Base-by-base conservation (phyloP, 2,329 filamentous ascomycete species). In the Epichloe elymi region DNA sequence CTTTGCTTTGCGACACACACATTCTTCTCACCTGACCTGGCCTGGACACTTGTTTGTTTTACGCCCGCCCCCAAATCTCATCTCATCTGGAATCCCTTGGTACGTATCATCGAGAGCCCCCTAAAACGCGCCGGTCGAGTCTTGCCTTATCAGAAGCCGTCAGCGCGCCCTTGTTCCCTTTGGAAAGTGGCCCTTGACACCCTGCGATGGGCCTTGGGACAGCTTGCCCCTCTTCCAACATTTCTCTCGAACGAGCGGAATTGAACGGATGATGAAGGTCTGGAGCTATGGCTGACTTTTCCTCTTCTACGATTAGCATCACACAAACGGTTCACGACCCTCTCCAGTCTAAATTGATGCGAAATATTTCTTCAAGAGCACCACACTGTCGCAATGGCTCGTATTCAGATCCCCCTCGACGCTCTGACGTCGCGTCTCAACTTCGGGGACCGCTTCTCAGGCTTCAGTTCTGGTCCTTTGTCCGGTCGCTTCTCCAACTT, bases 381-480 rank as follows among this genome's bases (percentile, higher is more conserved):
- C 14, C 19, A 2, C 35, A 33, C 30, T 17, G 42, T 51, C 59
- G 60, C 56, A 55, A 95, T 95, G 89, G 77, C 86, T 60, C 82
- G 88, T 68, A 88, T 97, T 65, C 87, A 88, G 76, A 93, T 98
- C 60, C 93, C 93, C 52, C 76, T 97, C 63, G 90, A 95, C 69
- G 82, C 85, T 63, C 73, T 97, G 67, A 95, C 91, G 69, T 95
- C 89, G 61, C 85, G 90, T 61, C 80, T 97, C 67, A 93, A 93
- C 72, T 72, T 95, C 55, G 73, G 74, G 59, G 88, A 93, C 58
- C 88, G 90, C 65, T 91, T 97, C 72, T 81, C 87, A 60, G 82
- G 83, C 65, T 76, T 96, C 57, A 84, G 88, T 65, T 82, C 82
- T 54, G 87, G 89, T 59, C 86, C 87, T 36, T 67, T 97, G 54